phyloP scores from a whole-genome alignment of 495 filamentous ascomycete species.

The Penicillium maclennaniae region DNA sequence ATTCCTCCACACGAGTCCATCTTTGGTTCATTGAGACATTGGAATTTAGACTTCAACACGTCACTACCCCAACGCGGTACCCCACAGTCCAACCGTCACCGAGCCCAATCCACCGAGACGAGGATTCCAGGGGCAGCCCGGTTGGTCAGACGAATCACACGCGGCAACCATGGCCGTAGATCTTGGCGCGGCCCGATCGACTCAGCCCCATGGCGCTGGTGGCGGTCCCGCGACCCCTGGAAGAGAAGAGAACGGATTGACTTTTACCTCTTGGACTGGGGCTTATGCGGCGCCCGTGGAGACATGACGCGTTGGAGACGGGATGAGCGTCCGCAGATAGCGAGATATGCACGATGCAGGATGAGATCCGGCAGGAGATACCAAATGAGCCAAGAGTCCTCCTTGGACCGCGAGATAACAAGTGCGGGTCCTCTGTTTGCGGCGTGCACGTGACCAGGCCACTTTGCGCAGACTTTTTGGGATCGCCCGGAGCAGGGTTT shows the following conservation, averaged over 20 bases:
- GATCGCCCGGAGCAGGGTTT: constrained; percentile 1
- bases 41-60: not conserved
- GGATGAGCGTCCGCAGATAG: no score
- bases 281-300: not conserved
- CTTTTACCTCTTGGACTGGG: not conserved
- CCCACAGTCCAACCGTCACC: not conserved
- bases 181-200: constrained; percentile 3
- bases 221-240: constrained; percentile 1
- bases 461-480: not conserved
- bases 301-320: not conserved
- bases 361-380: no score
- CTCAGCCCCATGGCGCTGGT: constrained; percentile 13
- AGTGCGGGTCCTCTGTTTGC: not conserved
- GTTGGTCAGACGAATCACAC: constrained; percentile 7
- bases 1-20: not conserved
- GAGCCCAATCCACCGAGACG: not conserved
- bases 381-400: no score
- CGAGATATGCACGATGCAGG: no score
- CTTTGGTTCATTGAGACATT: not conserved
- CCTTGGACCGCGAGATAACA: not conserved
- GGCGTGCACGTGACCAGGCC: not conserved
- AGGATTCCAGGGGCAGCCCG: not conserved
- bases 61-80: not conserved
- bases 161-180: not conserved
- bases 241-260: not conserved